Evolutionary conservation across 129 eudicot species (phyloP), one percentile per base, ranked within the genome.

Genomic region (Deinandra increscens): DNA sequence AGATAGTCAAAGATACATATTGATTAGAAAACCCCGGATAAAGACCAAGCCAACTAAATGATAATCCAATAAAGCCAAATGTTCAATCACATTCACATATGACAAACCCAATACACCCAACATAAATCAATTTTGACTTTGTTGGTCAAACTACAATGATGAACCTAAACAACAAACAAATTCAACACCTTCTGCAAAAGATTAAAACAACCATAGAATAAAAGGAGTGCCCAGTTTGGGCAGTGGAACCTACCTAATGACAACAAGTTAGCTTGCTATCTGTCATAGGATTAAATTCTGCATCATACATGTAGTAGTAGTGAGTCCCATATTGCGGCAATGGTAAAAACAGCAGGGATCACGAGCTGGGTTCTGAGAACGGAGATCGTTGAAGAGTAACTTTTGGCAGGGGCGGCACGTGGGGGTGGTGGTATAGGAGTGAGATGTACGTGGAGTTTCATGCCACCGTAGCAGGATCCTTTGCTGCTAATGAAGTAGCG

Each of bases 381-480:
- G 8, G 72, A 33, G 69, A 71, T 65, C 6, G 78, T 72, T 15
- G 90, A 58, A 17, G 87, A 56, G 38, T 15, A 60, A 19, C 78
- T 84, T 66, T 69, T 86, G 14, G 4, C 33, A 9, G 91, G 86
- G 56, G 83, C 41, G 4, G 88, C 71, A 7, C 60, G 18, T 39
- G 96, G 96, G 0, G 98, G 95, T 0, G 96, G 85, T 41, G 96
- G 98, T 51, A 80, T 23, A 3, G 78, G 74, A 36, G 75, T 74
- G 14, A 84, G 86, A 12, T 71, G 88, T 15, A 91, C 78, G 3
- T 85, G 85, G 2, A 88, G 46, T 53, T 88, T 91, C 96, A 88
- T 86, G 73, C 98, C 98, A 6, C 96, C 80, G 15, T 72, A 91
- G 81, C 98, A 91, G 66, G 80, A 84, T 0, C 98, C 98, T 4